Evolutionary conservation across 2,329 filamentous ascomycete genomes (phyloP), one percentile per base, ranked within the genome.

Genomic region (Emydomyces testavorans): DNA sequence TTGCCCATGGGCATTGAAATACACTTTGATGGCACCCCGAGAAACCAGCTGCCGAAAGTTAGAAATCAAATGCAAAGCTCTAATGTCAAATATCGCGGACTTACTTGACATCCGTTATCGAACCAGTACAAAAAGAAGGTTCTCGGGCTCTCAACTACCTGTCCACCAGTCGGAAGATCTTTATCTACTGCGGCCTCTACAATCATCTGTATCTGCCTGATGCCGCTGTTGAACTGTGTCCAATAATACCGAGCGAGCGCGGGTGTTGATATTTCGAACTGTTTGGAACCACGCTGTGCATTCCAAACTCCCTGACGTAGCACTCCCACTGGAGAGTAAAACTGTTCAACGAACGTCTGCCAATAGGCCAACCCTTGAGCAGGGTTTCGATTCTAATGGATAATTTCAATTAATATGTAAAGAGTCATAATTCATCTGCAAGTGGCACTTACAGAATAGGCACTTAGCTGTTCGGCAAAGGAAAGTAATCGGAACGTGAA

Each of bases 61-160:
- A 52, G 40, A 21, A 52, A 29, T 43, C 5, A 46, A 26, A 4
- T n/a, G 23, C 39, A 6, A 3, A 26, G 10, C 21, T 34, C 40
- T 23, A 32, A 15, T 6, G 8, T 21, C 29, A 34, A 26, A 40
- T 35, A 13, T 29, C 29, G n/a, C 39, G n/a, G n/a, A 72, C 78
- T 66, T 73, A 90, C 85, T 62, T 92, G 87, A 51, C 83, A 84
- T 45, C 82, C 83, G 53, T 83, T 86, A 44, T 84, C 79, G 60
- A 90, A 95, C 78, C 85, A 93, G 62, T 94, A 93, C 4, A 92
- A 82, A 49, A 96, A 78, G 58, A 80, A 92, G 21, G 87, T 80
- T 58, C 80, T 84, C 20, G 71, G 70, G 59, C 85, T 87, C 56
- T 86, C 83, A 18, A 95, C 82, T 56, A 81, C 81, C 58, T 84